Percentiles rank a stretch among this genome's conserved stretches.
Evolutionary conservation across 192 early-diverging fungal species (phyloP).

Genomic region (Coemansia umbellata): DNA sequence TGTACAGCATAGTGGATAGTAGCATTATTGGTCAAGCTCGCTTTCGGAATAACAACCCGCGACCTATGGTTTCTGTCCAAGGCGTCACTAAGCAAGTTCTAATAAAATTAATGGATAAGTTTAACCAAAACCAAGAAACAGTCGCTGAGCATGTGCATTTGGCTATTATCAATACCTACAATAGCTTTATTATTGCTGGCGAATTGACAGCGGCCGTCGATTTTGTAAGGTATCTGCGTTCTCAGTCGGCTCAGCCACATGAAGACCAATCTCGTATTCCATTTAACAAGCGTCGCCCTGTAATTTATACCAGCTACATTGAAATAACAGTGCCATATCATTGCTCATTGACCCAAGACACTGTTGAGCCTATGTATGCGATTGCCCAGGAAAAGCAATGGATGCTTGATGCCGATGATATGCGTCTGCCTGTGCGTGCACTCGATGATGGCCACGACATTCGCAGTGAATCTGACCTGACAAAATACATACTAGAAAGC

Average conservation of each 20-base stretch:
- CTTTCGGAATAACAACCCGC: not conserved
- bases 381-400: constrained; percentile 16
- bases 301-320: constrained; percentile 74
- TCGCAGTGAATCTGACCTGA: constrained; percentile 54
- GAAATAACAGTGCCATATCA: constrained; percentile 82
- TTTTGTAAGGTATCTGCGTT: constrained; percentile 3
- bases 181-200: constrained; percentile 19
- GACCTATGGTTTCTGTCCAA: constrained; percentile 23
- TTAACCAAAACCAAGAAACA: constrained; percentile 4
- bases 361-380: not conserved
- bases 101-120: not conserved
- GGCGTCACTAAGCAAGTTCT: constrained; percentile 3
- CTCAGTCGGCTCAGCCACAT: constrained; percentile 3
- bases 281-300: constrained; percentile 71
- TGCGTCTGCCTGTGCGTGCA: constrained; percentile 63
- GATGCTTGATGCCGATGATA: constrained; percentile 3
- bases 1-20: not conserved
- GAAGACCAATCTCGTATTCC: constrained; percentile 69
- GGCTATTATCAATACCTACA: constrained; percentile 12
- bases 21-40: not conserved
- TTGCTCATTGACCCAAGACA: not conserved
- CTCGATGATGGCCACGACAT: constrained; percentile 80
- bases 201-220: not conserved
- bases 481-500: constrained; percentile 62
- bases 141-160: constrained; percentile 1